Base-by-base conservation (phyloP, 2,329 filamentous ascomycete species). In the Xylariaceae sp. region DNA sequence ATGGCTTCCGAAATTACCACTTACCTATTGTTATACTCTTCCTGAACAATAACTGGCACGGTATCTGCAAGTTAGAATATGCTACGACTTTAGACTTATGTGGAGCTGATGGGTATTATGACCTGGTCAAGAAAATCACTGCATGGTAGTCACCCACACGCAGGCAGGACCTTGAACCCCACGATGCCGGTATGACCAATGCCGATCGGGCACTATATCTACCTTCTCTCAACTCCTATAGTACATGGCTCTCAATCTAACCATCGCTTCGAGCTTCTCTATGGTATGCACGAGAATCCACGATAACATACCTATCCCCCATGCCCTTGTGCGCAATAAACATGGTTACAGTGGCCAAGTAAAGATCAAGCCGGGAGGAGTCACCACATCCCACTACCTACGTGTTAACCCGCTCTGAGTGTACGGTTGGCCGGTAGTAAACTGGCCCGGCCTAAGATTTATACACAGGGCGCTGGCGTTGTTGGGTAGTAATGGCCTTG, bases 21-120 rank as follows among this genome's bases (percentile, higher is more conserved):
- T 48, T 55, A 56, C 56, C 49, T 57, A 49, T 54, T 64, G 61
- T 59, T 58, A 59, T 61, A 53, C 62, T 62, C 49, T 51, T 21
- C 29, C 53, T 49, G 57, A 60, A 60, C 60, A 57, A 53, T 63
- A 63, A 63, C 59, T 60, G 58, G 59, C 56, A 64, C 60, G 58
- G 59, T 57, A 65, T 58, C 61, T 61, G 62, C 62, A 63, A 63
- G 63, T 61, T 57, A 59, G 59, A 47, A 54, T 53, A 53, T 53
- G 50, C 52, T 54, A 65, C 61, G 61, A 61, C 59, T 61, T 64
- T 59, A 65, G 63, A 63, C 63, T 61, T 65, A 63, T 67, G 64
- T 67, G 64, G 64, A 67, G 61, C 63, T 63, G 50, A 58, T 55
- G 55, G 50, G 50, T 54, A 58, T 58, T 56, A 59, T 63, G 61